Evolutionary conservation across 768 basidiomycete species (phyloP), one percentile per base, ranked within the genome.

Genomic region (Hericium alpestre): DNA sequence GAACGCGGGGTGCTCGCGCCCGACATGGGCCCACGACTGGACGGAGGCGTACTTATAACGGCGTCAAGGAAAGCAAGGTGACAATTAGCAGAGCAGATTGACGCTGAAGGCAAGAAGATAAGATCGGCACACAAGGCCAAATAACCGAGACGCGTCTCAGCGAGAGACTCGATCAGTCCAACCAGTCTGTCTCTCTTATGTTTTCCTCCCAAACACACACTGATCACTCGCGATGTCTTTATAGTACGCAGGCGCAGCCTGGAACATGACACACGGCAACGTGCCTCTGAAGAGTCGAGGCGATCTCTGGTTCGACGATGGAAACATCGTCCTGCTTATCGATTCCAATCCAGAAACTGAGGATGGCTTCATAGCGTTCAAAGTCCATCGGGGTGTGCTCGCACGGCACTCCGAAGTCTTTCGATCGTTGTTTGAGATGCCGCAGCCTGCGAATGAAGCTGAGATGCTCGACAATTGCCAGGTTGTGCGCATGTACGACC

Each of bases 291-390:
- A 56, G 37, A 62, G 56, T 43, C 66, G 65, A 22, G 70, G 69
- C 25, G 69, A 81, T 69, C 80, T 79, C 15, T 82, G 78, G 78
- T 80, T 84, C 62, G 78, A 81, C 22, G 81, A 82, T 60, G 81
- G 81, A 16, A 84, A 82, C 64, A 72, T 83, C 50, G 67, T 82
- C 16, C 71, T 84, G 3, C 65, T 78, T 40, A 56, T 60, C 23
- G 61, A 65, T 8, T 66, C 73, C 32, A 71, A 66, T 7, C 66
- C 73, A 38, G 71, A 74, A 48, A 62, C 67, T 27, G 59, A 64
- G 15, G 53, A 59, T 49, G 56, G 59, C 7, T 22, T 48, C 4
- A 73, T 74, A 38, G 76, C 76, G 1, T 82, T 82, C 71, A 80
- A 76, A 38, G 72, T 82, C 5, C 82, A 83, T 63, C 74, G 70